Conservation (phyloP, 345 rosid genomes). For the Hevea brasiliensis region DNA sequence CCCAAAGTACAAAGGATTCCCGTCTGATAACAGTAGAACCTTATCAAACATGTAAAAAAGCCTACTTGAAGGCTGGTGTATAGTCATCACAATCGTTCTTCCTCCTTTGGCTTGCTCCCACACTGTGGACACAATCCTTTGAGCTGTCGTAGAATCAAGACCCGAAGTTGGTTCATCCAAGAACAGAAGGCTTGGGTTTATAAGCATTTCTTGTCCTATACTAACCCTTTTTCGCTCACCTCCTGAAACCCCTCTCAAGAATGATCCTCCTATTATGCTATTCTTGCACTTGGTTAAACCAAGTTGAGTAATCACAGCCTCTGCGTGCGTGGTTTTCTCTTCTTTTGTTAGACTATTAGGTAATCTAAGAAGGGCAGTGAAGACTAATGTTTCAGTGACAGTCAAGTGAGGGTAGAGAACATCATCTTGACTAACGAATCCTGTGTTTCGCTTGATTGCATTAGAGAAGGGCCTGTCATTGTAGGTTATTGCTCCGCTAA, state of each 20-base stretch:
- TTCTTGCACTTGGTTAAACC: constrained; percentile 48
- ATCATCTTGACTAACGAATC: constrained; percentile 66
- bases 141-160: constrained; percentile 60
- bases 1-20: constrained; percentile 52
- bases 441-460: constrained; percentile 42
- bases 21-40: constrained; percentile 53
- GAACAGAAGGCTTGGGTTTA: constrained; percentile 54
- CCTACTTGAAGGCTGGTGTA: constrained; percentile 63
- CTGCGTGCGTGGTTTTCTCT: constrained; percentile 46
- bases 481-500: constrained; percentile 45
- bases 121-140: constrained; percentile 44
- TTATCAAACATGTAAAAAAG: constrained; percentile 61
- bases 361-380: constrained; percentile 41
- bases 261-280: constrained; percentile 42
- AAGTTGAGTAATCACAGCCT: constrained; percentile 43
- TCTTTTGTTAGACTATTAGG: constrained; percentile 30
- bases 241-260: constrained; percentile 53
- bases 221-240: constrained; percentile 63
- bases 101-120: constrained; percentile 50
- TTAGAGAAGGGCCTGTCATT: constrained; percentile 46
- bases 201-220: constrained; percentile 57
- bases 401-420: constrained; percentile 57
- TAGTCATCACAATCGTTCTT: constrained; percentile 52
- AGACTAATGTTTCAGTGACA: constrained; percentile 55
- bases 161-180: constrained; percentile 64